Evolutionary conservation across 2,329 filamentous ascomycete species (phyloP).

Genomic region (Colletotrichum zoysiae): DNA sequence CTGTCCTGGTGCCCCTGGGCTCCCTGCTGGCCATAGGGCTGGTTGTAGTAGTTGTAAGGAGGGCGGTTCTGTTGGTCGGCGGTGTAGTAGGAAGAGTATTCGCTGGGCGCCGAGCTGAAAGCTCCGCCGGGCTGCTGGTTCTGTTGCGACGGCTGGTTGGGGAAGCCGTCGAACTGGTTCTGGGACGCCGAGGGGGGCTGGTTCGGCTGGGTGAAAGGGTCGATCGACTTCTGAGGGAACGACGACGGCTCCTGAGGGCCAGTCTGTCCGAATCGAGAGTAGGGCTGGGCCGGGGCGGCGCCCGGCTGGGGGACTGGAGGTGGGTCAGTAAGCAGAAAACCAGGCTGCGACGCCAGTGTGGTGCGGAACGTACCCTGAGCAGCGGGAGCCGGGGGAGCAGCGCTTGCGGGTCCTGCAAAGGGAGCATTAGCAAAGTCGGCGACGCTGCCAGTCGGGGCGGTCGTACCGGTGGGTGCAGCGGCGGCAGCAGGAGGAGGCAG

Average conservation of each 20-base stretch:
- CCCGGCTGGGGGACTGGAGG: slow-evolving; percentile 59
- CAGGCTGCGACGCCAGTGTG: slow-evolving; percentile 49
- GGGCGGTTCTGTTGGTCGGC: slow-evolving; percentile 79
- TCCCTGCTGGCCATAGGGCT: slow-evolving; percentile 68
- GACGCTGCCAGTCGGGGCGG: slow-evolving; percentile 43
- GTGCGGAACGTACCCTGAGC: slow-evolving; percentile 52
- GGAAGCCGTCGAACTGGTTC: slow-evolving; percentile 72
- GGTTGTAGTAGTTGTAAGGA: slow-evolving; percentile 81
- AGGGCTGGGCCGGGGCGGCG: slow-evolving; percentile 72
- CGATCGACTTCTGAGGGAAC: slow-evolving; percentile 83
- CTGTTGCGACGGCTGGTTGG: slow-evolving; percentile 68
- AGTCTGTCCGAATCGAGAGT: slow-evolving; percentile 76
- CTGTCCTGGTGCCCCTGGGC: slow-evolving; percentile 80
- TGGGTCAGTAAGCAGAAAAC: slow-evolving; percentile 4
- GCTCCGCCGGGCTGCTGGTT: slow-evolving; percentile 71
- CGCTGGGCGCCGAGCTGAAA: slow-evolving; percentile 80
- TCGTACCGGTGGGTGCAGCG: slow-evolving; percentile 51
- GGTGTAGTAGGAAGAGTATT: slow-evolving; percentile 90
- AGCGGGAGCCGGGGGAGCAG: slow-evolving; percentile 45
- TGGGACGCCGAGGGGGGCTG: slow-evolving; percentile 56
- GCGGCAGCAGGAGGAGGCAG: slow-evolving; percentile 56
- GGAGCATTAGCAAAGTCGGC: slow-evolving; percentile 15
- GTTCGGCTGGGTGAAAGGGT: slow-evolving; percentile 85
- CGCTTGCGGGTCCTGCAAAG: slow-evolving; percentile 46
- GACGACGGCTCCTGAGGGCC: slow-evolving; percentile 71